A percentile compares a stretch with the other conserved stretches of the same genome.
phyloP scores from a whole-genome alignment of 2,329 filamentous ascomycete genomes.

The Calonectria hongkongensis region DNA sequence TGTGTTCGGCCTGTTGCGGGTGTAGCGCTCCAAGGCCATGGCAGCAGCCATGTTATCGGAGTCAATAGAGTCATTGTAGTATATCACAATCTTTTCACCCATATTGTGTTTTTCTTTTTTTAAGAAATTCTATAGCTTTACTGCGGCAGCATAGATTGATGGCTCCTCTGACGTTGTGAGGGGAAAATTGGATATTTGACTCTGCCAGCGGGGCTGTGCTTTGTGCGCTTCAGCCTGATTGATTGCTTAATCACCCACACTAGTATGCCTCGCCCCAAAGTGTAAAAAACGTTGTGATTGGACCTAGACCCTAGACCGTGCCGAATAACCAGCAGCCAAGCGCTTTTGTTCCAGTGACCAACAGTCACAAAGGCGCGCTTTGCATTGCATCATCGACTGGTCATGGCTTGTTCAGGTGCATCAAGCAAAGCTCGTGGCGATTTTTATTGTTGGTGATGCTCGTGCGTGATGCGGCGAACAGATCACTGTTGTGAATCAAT shows the following conservation, averaged over 20 bases:
- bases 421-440: no score
- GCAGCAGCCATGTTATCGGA: slow-evolving; percentile 53
- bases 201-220: background rate
- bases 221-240: background rate
- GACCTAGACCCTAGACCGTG: background rate
- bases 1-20: slow-evolving; percentile 33
- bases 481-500: no score
- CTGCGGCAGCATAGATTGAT: slow-evolving; percentile 5
- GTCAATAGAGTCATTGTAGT: slow-evolving; percentile 54
- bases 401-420: no score
- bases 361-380: background rate
- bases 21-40: slow-evolving; percentile 46
- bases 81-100: slow-evolving; percentile 49
- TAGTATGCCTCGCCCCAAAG: background rate
- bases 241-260: slow-evolving; percentile 1
- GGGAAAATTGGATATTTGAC: slow-evolving; percentile 20
- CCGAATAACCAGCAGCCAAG: no score
- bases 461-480: no score
- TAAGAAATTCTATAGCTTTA: slow-evolving; percentile 11
- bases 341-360: no score
- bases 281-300: background rate
- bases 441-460: no score
- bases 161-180: slow-evolving; percentile 5
- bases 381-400: no score
- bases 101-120: slow-evolving; percentile 31